These are phyloP conservation scores for Stephanodiscus minutulus DNA, from an alignment of 108 stramenopile genomes.

Conservation along the genomic window DNA sequence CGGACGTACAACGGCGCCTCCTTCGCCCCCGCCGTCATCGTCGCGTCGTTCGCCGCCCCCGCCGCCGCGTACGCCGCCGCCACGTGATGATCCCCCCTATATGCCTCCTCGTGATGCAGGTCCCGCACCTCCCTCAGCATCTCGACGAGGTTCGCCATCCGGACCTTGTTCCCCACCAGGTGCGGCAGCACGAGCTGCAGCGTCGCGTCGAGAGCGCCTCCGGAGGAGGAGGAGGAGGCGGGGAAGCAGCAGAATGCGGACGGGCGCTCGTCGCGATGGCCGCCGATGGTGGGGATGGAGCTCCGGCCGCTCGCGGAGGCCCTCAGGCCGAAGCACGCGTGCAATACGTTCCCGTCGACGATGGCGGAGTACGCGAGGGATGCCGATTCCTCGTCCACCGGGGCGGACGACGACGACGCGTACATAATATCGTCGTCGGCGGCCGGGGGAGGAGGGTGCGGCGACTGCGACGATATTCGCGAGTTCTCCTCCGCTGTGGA, in stretches of 20 bases:
- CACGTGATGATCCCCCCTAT: background rate
- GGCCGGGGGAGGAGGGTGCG: background rate
- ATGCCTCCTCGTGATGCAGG: slow-evolving; percentile 7
- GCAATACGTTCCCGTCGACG: slow-evolving; percentile 46
- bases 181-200: slow-evolving; percentile 10
- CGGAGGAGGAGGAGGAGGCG: background rate
- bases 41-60: background rate
- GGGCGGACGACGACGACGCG: background rate
- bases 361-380: slow-evolving; percentile 41
- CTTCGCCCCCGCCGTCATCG: background rate
- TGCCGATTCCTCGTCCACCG: slow-evolving; percentile 10
- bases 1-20: slow-evolving; percentile 13
- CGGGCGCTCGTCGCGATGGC: background rate
- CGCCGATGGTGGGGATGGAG: slow-evolving; percentile 8
- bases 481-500: background rate
- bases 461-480: background rate
- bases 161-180: background rate
- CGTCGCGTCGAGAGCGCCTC: background rate
- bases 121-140: slow-evolving; percentile 24
- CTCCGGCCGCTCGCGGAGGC: slow-evolving; percentile 23
- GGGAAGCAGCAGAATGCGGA: slow-evolving; percentile 23
- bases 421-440: background rate
- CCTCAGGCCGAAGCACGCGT: slow-evolving; percentile 45
- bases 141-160: slow-evolving; percentile 18
- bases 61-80: background rate